Evolutionary conservation across 192 early-diverging fungal species (phyloP), one percentile per base, ranked within the genome.

Genomic region (Backusella parvicylindrica): DNA sequence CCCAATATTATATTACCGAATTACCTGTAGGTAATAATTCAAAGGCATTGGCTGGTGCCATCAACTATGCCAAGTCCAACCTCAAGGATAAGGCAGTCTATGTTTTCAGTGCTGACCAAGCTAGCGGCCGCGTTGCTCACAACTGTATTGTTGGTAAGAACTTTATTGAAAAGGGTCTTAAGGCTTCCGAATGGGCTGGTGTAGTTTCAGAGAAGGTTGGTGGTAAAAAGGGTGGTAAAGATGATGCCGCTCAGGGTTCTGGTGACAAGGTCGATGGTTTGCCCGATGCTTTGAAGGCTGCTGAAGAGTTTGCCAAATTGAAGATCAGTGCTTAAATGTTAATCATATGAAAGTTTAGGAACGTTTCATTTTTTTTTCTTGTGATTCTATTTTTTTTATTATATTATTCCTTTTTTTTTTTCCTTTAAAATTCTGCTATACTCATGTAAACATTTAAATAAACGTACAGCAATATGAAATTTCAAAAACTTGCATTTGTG

Each of bases 141-240:
- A 88, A 89, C 75, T 95, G 94, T 75, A 86, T 95, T 60, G 95
- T 98, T 16, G 86, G 89, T 73, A 93, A 95, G 87, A 84, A 83
- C 21, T 79, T 94, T 23, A 85, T 94, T 73, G 84, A 78, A 6
- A 89, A 91, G 74, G 95, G 95, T 2, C 83, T 99, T 68, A 95
- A 93, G 86, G 98, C 97, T 35, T 89, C 84, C 56, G 95, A 94
- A 26, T 99, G 98, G 98, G 94, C 95, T 18, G 86, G 87, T 23
- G 92, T 90, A 33, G 95, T 98, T n/a, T 79, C 89, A 30, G 85
- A 91, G 68, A 87, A 89, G 31, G 86, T 99, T 64, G 95, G 94
- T 32, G 98, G 98, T 71, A 95, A 95, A 84, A 92, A 91, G 72
- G 98, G 98, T 38, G 98, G 98, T 65, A 98, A 97, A 75, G 95